Percentiles rank a stretch among this genome's conserved stretches.
phyloP scores from a whole-genome alignment of 768 basidiomycete genomes.

The Tylopilus vinaceipallidus region DNA sequence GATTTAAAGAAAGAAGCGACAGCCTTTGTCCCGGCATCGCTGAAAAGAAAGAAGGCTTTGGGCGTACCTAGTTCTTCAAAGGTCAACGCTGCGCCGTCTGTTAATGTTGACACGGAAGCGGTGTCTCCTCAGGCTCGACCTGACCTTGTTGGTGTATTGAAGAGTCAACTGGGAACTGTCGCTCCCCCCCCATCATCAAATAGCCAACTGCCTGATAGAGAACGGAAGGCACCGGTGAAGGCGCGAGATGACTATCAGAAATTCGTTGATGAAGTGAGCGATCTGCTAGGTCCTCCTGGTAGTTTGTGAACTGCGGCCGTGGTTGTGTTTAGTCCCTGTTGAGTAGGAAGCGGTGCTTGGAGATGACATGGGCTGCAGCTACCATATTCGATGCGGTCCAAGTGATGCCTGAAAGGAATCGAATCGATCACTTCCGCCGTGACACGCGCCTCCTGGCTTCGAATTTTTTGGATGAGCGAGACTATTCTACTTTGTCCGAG shows the following conservation, averaged over 20 bases:
- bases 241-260: slow-evolving; percentile 70
- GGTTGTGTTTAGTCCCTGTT: too few species aligned
- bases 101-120: slow-evolving; percentile 34
- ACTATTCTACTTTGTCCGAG: slow-evolving; percentile 62
- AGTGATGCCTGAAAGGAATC: too few species aligned
- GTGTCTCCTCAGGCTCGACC: slow-evolving; percentile 46
- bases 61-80: slow-evolving; percentile 36
- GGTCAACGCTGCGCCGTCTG: slow-evolving; percentile 64
- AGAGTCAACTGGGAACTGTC: slow-evolving; percentile 53
- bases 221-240: slow-evolving; percentile 33
- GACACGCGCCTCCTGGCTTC: neutral
- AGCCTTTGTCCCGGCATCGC: slow-evolving; percentile 79
- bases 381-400: neutral
- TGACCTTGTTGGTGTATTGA: slow-evolving; percentile 63
- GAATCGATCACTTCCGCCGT: slow-evolving; percentile 3
- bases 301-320: slow-evolving; percentile 7
- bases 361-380: neutral
- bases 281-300: slow-evolving; percentile 45
- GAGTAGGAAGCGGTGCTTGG: neutral
- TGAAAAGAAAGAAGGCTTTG: slow-evolving; percentile 69
- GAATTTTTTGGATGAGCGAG: slow-evolving; percentile 30
- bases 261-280: slow-evolving; percentile 74
- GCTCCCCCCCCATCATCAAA: slow-evolving; percentile 22
- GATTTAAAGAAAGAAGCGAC: slow-evolving; percentile 96
- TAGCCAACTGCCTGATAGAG: slow-evolving; percentile 14